phyloP scores from a whole-genome alignment of 129 eudicot genomes.

The Tanacetum coccineum region DNA sequence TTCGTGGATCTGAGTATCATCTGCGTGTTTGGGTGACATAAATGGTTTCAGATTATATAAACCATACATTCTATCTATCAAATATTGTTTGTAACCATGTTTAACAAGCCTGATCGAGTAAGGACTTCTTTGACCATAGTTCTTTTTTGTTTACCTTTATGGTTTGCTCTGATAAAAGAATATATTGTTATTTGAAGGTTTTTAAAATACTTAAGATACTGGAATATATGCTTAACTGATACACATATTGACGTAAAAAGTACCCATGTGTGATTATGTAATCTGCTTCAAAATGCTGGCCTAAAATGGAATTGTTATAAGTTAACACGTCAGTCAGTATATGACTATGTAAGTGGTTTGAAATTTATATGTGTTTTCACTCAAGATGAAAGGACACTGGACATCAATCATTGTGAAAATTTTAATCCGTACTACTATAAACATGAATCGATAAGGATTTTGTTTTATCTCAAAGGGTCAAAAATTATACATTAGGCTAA shows the following conservation, averaged over 20 bases:
- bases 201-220: slow-evolving; percentile 7
- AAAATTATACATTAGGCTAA: too few species aligned
- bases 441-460: too few species aligned
- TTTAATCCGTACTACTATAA: too few species aligned
- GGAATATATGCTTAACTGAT: neutral
- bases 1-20: slow-evolving; percentile 90
- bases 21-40: slow-evolving; percentile 37
- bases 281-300: slow-evolving; percentile 54
- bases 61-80: neutral
- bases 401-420: too few species aligned
- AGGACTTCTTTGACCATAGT: slow-evolving; percentile 53
- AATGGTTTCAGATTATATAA: neutral
- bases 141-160: slow-evolving; percentile 38
- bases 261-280: slow-evolving; percentile 83
- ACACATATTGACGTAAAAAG: slow-evolving; percentile 9
- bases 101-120: slow-evolving; percentile 3
- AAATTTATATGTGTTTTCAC: too few species aligned
- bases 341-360: neutral
- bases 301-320: slow-evolving; percentile 35
- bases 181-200: neutral
- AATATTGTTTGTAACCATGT: neutral
- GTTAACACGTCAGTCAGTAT: slow-evolving; percentile 1
- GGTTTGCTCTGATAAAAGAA: slow-evolving; percentile 49
- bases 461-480: too few species aligned
- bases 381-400: too few species aligned